Conservation (phyloP, 176 grass and related monocot genomes). For the Bolboschoenus planiculmis region DNA sequence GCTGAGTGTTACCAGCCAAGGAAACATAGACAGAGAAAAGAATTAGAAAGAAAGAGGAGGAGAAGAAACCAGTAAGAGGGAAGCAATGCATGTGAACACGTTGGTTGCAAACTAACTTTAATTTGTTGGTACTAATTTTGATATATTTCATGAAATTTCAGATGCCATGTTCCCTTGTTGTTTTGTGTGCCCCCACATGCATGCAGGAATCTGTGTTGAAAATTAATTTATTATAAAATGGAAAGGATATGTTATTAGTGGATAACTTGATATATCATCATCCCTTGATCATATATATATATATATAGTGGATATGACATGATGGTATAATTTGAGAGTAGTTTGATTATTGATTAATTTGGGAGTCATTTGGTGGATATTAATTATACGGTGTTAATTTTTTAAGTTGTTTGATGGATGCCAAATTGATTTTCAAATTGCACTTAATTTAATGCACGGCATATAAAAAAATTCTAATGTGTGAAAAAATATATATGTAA, state of each 20-base stretch:
- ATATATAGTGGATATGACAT: neutral
- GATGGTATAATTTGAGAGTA: neutral
- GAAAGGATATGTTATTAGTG: neutral
- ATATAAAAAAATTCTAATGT: neutral
- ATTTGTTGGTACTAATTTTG: neutral
- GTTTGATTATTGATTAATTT: neutral
- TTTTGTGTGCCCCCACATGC: neutral
- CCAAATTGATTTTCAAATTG: neutral
- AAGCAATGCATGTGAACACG: constrained; percentile 10
- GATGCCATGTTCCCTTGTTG: neutral
- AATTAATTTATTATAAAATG: neutral
- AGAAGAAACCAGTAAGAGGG: neutral
- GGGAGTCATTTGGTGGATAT: neutral
- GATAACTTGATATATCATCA: neutral
- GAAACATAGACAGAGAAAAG: neutral
- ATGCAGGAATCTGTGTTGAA: neutral
- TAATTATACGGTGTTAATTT: neutral
- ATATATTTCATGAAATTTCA: neutral
- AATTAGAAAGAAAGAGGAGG: neutral
- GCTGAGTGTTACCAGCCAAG: constrained; percentile 5
- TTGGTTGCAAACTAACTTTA: constrained; percentile 11
- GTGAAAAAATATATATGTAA: neutral
- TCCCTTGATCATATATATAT: neutral
- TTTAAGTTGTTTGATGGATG: neutral
- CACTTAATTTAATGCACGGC: neutral